phyloP scores from a whole-genome alignment of 2,329 filamentous ascomycete genomes.

The Pseudocercospora cruenta region DNA sequence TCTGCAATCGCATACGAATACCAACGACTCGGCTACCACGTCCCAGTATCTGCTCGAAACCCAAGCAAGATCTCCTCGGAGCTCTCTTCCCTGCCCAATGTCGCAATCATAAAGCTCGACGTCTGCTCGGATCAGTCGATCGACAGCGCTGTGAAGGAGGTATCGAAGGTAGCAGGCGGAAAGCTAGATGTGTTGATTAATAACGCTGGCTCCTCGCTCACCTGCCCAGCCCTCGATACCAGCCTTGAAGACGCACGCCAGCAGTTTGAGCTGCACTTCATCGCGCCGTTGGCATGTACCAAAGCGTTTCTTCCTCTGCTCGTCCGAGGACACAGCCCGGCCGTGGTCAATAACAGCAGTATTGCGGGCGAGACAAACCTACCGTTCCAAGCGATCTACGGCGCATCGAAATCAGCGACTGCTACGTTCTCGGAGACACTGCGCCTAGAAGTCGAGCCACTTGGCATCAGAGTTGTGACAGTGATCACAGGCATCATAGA shows the following conservation, averaged over 20 bases:
- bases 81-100: conserved; percentile 12
- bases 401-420: conserved; percentile 32
- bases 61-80: conserved; percentile 35
- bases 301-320: conserved; percentile 53
- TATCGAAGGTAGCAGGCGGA: conserved; percentile 35
- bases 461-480: conserved; percentile 33
- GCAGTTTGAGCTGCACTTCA: conserved; percentile 55
- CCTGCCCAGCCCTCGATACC: conserved; percentile 31
- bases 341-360: conserved; percentile 21
- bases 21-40: conserved; percentile 37
- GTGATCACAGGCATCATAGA: conserved; percentile 29
- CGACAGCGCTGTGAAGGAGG: conserved; percentile 36
- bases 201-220: conserved; percentile 47
- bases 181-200: conserved; percentile 53
- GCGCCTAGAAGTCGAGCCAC: conserved; percentile 30
- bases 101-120: conserved; percentile 44
- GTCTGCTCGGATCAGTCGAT: conserved; percentile 46
- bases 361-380: conserved; percentile 23
- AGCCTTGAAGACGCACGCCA: conserved; percentile 49
- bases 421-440: conserved; percentile 30
- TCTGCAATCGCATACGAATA: conserved; percentile 45
- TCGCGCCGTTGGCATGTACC: conserved; percentile 42
- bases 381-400: conserved; percentile 29
- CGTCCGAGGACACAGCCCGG: conserved; percentile 3
- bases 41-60: conserved; percentile 24